Conservation (phyloP, 2,329 filamentous ascomycete genomes). For the Talaromyces amestolkiae region DNA sequence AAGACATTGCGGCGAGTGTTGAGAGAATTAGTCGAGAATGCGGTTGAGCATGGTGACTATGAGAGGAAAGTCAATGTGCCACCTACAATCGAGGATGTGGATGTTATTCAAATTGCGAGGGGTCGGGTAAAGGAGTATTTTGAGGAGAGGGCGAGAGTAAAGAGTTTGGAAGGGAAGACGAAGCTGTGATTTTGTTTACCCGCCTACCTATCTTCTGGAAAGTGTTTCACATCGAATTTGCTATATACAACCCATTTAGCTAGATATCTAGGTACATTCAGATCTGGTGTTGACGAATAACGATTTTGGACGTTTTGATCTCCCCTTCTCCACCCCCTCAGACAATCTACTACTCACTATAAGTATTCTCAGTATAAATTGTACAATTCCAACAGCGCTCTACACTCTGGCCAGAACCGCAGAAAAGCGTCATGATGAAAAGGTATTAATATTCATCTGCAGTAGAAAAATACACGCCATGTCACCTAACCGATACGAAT, state of each 20-base stretch:
- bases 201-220: background rate
- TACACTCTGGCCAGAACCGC: background rate
- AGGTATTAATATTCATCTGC: background rate
- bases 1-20: constrained; percentile 84
- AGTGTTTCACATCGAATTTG: background rate
- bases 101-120: constrained; percentile 72
- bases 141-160: constrained; percentile 38
- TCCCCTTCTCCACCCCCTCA: background rate
- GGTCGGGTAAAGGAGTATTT: constrained; percentile 75
- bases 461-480: background rate
- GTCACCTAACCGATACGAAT: background rate
- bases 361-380: background rate
- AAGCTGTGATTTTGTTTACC: constrained; percentile 40
- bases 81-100: constrained; percentile 78
- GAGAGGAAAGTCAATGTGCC: constrained; percentile 71
- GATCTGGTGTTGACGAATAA: background rate
- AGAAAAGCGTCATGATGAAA: background rate
- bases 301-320: background rate
- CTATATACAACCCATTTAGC: background rate
- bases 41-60: constrained; percentile 64
- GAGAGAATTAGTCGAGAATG: constrained; percentile 80
- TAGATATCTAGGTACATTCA: background rate
- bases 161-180: constrained; percentile 31
- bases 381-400: background rate
- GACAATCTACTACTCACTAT: background rate